Conservation (phyloP, 1,139 yeast species). For the Groenewaldozyma sp. region DNA sequence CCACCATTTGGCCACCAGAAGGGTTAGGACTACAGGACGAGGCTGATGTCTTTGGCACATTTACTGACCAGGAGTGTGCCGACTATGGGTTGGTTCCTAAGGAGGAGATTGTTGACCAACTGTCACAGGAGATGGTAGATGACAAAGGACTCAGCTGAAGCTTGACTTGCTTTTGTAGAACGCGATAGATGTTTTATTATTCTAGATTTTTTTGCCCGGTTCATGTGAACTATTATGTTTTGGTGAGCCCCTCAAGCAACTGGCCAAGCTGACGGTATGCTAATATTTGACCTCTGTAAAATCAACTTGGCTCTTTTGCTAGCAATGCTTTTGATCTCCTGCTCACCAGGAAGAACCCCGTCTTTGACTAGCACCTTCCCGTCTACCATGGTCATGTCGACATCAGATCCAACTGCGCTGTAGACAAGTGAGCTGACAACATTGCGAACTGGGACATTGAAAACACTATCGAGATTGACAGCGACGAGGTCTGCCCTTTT, state of each 20-base stretch:
- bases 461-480: neutral
- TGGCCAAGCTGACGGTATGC: neutral
- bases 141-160: no score
- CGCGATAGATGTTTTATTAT: no score
- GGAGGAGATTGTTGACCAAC: no score
- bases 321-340: constrained; percentile 3
- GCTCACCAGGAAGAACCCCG: constrained; percentile 3
- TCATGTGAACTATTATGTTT: no score
- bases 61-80: constrained; percentile 2
- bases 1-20: constrained; percentile 32
- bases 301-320: neutral
- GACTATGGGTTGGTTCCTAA: neutral
- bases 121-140: no score
- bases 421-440: constrained; percentile 7
- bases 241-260: no score
- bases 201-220: no score
- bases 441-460: constrained; percentile 5
- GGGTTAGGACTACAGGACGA: constrained; percentile 31
- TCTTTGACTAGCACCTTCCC: constrained; percentile 4
- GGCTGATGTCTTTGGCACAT: constrained; percentile 34
- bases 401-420: constrained; percentile 6
- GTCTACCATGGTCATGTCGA: constrained; percentile 7
- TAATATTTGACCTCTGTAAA: neutral
- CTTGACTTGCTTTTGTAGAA: no score
- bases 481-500: constrained; percentile 9